A percentile compares a stretch with the other conserved stretches of the same genome.
These are phyloP conservation scores for Pterocarpus macrocarpus DNA, from an alignment of 306 rosid genomes.

Conservation along the genomic window DNA sequence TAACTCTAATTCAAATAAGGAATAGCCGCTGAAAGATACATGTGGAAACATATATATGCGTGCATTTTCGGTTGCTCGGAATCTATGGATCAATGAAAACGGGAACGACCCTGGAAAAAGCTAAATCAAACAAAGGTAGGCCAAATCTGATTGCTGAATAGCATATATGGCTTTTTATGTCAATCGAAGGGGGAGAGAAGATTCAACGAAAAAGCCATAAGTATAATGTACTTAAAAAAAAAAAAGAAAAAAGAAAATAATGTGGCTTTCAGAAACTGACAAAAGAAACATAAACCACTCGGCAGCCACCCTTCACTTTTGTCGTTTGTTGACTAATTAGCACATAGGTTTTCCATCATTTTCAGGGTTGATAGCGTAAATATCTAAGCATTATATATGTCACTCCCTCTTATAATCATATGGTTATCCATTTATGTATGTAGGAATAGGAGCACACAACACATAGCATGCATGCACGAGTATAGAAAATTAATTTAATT, in stretches of 20 bases:
- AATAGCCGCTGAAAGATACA: too few relatives aligned
- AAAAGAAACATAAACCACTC: constrained; percentile 29
- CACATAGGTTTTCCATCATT: constrained; percentile 25
- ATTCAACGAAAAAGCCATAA: constrained; percentile 14
- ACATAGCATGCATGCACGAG: too few relatives aligned
- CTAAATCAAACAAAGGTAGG: constrained; percentile 8
- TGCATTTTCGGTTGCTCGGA: too few relatives aligned
- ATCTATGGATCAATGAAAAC: not conserved
- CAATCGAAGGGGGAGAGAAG: not conserved
- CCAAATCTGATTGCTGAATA: constrained; percentile 17
- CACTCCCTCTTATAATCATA: too few relatives aligned
- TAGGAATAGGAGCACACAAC: too few relatives aligned
- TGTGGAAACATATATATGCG: too few relatives aligned
- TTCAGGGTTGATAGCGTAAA: not conserved
- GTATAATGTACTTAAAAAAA: not conserved
- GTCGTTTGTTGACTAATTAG: constrained; percentile 44
- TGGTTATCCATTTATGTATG: too few relatives aligned
- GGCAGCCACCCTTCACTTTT: constrained; percentile 20
- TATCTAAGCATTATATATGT: too few relatives aligned
- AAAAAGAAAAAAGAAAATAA: not conserved
- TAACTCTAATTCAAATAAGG: too few relatives aligned
- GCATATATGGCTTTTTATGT: constrained; percentile 5
- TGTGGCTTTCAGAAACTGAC: constrained; percentile 20
- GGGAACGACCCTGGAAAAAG: not conserved
- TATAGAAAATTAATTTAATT: not conserved